These are phyloP conservation scores for Exobasidium rhododendri DNA, from an alignment of 1,284 basidiomycete genomes.

Conservation along the genomic window DNA sequence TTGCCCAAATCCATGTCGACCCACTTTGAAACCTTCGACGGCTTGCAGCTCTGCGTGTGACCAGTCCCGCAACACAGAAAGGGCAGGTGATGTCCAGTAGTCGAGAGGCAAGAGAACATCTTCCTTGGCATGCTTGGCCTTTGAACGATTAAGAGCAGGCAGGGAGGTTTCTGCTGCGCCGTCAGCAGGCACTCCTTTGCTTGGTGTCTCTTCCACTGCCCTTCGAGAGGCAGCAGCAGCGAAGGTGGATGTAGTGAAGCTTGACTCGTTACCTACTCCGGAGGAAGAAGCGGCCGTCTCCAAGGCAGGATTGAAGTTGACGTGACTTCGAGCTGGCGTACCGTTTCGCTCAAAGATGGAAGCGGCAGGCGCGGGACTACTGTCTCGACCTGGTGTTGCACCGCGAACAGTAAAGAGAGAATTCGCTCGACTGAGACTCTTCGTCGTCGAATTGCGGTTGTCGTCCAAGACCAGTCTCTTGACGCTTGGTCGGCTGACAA, in stretches of 20 bases:
- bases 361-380: background rate
- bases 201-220: background rate
- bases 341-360: background rate
- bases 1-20: constrained; percentile 83
- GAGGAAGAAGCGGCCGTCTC: constrained; percentile 18
- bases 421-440: background rate
- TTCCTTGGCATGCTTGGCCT: constrained; percentile 2
- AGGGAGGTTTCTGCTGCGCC: background rate
- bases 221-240: background rate
- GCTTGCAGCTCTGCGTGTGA: constrained; percentile 64
- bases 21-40: constrained; percentile 72
- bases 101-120: constrained; percentile 9
- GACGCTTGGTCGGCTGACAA: constrained; percentile 73
- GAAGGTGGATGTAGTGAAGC: background rate
- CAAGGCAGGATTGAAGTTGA: constrained; percentile 46
- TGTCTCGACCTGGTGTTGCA: background rate
- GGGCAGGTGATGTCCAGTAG: constrained; percentile 46
- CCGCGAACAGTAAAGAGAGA: constrained; percentile 7
- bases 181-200: background rate
- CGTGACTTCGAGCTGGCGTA: constrained; percentile 19
- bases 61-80: constrained; percentile 38
- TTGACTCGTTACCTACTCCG: background rate
- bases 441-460: constrained; percentile 25
- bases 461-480: constrained; percentile 86
- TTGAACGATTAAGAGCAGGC: background rate